Evolutionary conservation across 495 filamentous ascomycete genomes (phyloP).

Genomic region (Letharia columbiana): DNA sequence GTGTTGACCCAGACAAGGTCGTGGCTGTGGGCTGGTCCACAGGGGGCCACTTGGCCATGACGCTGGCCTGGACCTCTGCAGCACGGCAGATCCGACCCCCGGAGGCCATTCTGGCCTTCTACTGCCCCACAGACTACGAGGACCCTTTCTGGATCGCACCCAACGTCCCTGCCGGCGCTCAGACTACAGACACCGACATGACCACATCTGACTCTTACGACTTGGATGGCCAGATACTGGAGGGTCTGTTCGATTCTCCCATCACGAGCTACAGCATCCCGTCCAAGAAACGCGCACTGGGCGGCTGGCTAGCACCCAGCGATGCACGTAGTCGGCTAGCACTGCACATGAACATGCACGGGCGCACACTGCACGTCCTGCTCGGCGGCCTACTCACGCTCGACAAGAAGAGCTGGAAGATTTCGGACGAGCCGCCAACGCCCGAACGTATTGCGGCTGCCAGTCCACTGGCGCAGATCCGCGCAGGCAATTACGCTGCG

Average conservation of each 20-base stretch:
- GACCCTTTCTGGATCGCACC: neutral
- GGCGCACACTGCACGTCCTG: slow-evolving; percentile 27
- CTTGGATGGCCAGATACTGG: slow-evolving; percentile 28
- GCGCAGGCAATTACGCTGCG: slow-evolving; percentile 30
- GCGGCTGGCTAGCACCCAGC: too few relatives aligned
- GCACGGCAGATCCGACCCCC: slow-evolving; percentile 34
- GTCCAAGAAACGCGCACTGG: too few relatives aligned
- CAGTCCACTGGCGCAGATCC: slow-evolving; percentile 37
- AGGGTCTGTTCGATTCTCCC: slow-evolving; percentile 30
- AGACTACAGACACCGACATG: neutral
- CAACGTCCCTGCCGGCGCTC: neutral
- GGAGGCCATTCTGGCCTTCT: slow-evolving; percentile 45
- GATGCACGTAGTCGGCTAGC: too few relatives aligned
- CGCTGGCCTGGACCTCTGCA: slow-evolving; percentile 35
- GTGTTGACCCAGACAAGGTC: slow-evolving; percentile 29
- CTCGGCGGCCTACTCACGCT: slow-evolving; percentile 20
- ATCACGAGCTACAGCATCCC: too few relatives aligned
- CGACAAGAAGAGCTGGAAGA: too few relatives aligned
- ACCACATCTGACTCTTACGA: too few relatives aligned
- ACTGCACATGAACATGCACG: too few relatives aligned
- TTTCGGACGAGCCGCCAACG: neutral
- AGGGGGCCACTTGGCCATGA: slow-evolving; percentile 47
- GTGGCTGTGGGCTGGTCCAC: slow-evolving; percentile 43
- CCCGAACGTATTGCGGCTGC: slow-evolving; percentile 23
- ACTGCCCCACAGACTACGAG: slow-evolving; percentile 33